Percentiles rank a stretch among this genome's conserved stretches.
Evolutionary conservation across 2,329 filamentous ascomycete species (phyloP).

Genomic region (Aspergillus alliaceus): DNA sequence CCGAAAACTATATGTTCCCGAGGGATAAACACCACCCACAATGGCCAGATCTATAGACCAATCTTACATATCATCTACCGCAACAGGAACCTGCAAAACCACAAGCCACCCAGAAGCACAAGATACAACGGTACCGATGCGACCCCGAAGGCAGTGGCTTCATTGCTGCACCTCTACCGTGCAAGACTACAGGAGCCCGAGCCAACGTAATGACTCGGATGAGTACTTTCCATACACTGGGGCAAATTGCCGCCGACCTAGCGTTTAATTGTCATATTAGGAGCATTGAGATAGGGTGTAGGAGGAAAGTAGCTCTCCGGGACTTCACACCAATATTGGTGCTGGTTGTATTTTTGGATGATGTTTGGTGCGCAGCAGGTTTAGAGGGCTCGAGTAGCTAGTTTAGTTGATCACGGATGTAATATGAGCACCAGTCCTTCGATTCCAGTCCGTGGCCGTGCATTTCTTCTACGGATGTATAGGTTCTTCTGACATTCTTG

Average conservation of each 20-base stretch:
- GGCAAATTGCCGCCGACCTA: not conserved
- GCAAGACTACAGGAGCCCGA: not conserved
- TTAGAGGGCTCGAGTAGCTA: not conserved
- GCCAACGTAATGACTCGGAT: not conserved
- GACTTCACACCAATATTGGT: not conserved
- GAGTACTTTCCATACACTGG: not conserved
- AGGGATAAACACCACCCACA: too few species aligned
- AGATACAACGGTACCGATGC: not conserved
- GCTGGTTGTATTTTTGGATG: not conserved
- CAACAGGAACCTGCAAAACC: not conserved
- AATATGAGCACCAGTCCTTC: not conserved
- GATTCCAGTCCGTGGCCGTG: not conserved
- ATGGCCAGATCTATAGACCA: too few species aligned
- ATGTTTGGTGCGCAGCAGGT: not conserved
- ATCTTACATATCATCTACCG: not conserved
- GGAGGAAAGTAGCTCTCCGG: not conserved
- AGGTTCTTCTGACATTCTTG: not conserved
- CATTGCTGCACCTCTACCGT: not conserved
- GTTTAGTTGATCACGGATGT: not conserved
- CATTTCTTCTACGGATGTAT: not conserved
- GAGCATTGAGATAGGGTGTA: not conserved
- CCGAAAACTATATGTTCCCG: too few species aligned
- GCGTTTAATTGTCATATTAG: not conserved
- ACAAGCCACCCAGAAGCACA: not conserved
- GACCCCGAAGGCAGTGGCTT: not conserved